phyloP scores from a whole-genome alignment of 1,284 basidiomycete genomes.

The Inonotus hispidus region DNA sequence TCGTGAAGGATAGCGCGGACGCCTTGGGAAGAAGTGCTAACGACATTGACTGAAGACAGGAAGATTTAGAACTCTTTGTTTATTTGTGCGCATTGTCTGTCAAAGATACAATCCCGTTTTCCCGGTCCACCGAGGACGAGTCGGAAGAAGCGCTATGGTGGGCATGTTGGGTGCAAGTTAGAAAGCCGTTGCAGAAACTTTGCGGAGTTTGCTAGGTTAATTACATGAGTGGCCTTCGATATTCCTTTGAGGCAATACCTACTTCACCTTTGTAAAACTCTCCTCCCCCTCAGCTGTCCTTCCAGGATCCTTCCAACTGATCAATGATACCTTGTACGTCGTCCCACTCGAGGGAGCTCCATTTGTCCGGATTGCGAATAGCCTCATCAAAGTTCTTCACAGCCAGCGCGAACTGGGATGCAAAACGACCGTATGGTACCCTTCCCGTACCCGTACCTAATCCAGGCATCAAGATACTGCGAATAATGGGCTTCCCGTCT shows the following conservation, averaged over 20 bases:
- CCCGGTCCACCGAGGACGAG: background rate
- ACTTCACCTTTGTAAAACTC: background rate
- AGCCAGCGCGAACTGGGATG: constrained; percentile 25
- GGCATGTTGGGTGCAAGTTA: background rate
- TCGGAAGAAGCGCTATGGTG: background rate
- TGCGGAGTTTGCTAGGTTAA: background rate
- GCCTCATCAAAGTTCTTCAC: constrained; percentile 20
- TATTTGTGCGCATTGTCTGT: background rate
- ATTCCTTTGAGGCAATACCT: background rate
- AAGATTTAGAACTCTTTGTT: background rate
- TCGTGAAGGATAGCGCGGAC: background rate
- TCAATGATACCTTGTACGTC: background rate
- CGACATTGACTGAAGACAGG: background rate
- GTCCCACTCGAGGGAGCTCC: constrained; percentile 3
- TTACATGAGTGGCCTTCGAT: background rate
- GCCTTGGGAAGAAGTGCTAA: background rate
- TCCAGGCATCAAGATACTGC: constrained; percentile 25
- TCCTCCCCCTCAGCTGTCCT: background rate
- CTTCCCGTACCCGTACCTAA: constrained; percentile 24
- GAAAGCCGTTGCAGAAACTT: background rate
- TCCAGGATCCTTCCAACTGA: background rate
- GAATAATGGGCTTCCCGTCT: constrained; percentile 11
- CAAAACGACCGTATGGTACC: constrained; percentile 18
- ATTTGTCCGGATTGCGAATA: background rate
- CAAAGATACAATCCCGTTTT: background rate